phyloP scores from a whole-genome alignment of 2,329 filamentous ascomycete genomes.

The Penicillium fuscoglaucum region DNA sequence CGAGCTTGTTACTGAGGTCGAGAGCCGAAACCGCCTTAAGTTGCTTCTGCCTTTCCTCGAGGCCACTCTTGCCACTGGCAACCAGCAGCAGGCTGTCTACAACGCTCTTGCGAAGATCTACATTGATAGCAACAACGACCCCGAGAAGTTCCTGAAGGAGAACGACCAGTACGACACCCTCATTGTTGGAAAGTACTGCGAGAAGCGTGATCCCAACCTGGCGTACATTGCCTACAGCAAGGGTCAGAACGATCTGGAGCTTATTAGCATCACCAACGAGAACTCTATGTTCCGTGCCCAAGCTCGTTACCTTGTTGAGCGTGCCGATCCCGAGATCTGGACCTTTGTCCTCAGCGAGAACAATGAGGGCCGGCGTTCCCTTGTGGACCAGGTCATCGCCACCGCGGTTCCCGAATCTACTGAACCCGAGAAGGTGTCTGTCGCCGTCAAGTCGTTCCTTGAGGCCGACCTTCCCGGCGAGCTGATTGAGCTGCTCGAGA shows the following conservation, averaged over 20 bases:
- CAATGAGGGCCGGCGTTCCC: constrained; percentile 89
- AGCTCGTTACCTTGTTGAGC: constrained; percentile 88
- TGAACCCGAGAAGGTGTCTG: constrained; percentile 90
- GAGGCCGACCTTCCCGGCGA: constrained; percentile 87
- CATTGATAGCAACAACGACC: constrained; percentile 97
- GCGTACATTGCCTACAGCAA: constrained; percentile 95
- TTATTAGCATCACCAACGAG: constrained; percentile 97
- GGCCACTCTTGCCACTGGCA: constrained; percentile 81
- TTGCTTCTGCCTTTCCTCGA: constrained; percentile 94
- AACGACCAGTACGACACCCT: constrained; percentile 96
- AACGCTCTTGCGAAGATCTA: constrained; percentile 99
- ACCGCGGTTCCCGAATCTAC: constrained; percentile 91
- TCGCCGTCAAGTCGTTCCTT: constrained; percentile 91
- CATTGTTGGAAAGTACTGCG: constrained; percentile 93
- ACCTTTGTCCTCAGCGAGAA: constrained; percentile 90
- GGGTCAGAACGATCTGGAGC: constrained; percentile 93
- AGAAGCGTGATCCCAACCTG: constrained; percentile 95
- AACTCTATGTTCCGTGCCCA: constrained; percentile 99
- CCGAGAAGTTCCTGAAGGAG: constrained; percentile 94
- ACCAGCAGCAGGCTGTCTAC: constrained; percentile 94
- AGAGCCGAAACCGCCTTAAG: constrained; percentile 92
- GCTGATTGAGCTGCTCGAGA: constrained; percentile 95
- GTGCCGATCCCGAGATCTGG: constrained; percentile 89
- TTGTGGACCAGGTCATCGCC: constrained; percentile 94
- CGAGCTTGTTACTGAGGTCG: constrained; percentile 90